Conservation (phyloP, 2,329 filamentous ascomycete genomes). For the Microcyclospora pomicola region DNA sequence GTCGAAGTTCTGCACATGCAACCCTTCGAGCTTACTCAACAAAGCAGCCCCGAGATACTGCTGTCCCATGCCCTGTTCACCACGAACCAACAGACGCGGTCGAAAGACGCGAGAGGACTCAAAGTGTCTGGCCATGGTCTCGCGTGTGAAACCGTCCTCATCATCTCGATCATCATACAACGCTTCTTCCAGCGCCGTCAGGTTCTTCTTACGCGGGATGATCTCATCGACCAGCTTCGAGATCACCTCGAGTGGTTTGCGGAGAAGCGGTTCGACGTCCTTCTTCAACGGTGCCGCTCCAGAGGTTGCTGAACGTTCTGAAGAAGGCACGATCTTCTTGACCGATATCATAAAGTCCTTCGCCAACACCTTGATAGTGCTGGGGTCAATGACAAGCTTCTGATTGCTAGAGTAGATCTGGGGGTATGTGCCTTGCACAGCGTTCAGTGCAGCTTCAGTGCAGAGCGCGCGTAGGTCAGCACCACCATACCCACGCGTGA, state of each 20-base stretch:
- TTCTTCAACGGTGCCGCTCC: slow-evolving; percentile 69
- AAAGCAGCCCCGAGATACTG: slow-evolving; percentile 74
- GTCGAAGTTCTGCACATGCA: slow-evolving; percentile 92
- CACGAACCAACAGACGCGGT: slow-evolving; percentile 71
- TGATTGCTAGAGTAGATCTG: slow-evolving; percentile 88
- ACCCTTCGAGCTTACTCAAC: slow-evolving; percentile 78
- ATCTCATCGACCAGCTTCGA: slow-evolving; percentile 51
- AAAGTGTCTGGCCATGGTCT: slow-evolving; percentile 58
- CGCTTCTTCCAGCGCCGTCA: slow-evolving; percentile 84
- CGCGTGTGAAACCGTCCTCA: slow-evolving; percentile 71
- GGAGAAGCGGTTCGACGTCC: slow-evolving; percentile 66
- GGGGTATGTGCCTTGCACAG: slow-evolving; percentile 87
- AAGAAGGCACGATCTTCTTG: slow-evolving; percentile 92
- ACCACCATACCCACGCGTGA: slow-evolving; percentile 93
- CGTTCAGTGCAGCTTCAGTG: slow-evolving; percentile 89
- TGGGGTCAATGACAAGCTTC: slow-evolving; percentile 77
- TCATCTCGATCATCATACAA: slow-evolving; percentile 79
- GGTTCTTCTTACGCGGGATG: slow-evolving; percentile 71
- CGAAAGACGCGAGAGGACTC: slow-evolving; percentile 79
- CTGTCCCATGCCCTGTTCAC: slow-evolving; percentile 84
- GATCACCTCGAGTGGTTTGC: slow-evolving; percentile 56
- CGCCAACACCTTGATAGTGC: slow-evolving; percentile 70
- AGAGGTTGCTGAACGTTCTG: slow-evolving; percentile 75
- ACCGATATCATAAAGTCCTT: slow-evolving; percentile 96
- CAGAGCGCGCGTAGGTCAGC: slow-evolving; percentile 87